Evolutionary conservation across 768 basidiomycete species (phyloP).

Genomic region (Cantharellus anzutake): DNA sequence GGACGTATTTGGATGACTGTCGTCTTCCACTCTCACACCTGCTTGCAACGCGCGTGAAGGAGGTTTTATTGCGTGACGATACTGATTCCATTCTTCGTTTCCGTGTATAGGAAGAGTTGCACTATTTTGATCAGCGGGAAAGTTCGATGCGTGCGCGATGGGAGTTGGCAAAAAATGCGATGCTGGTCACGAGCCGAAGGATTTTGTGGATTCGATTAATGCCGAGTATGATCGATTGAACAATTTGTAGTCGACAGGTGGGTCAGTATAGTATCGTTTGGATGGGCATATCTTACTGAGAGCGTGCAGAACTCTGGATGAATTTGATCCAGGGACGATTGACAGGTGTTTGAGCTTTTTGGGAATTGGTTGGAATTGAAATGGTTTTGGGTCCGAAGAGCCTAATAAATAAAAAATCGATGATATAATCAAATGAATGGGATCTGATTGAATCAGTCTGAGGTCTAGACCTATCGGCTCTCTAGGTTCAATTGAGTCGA

Average conservation of each 20-base stretch:
- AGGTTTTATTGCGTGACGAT: neutral
- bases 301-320: no score
- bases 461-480: no score
- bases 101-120: constrained; percentile 50
- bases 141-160: constrained; percentile 49
- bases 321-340: no score
- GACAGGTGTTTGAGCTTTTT: no score
- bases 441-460: no score
- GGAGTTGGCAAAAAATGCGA: constrained; percentile 63
- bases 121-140: constrained; percentile 58
- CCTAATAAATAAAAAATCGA: no score
- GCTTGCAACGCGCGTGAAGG: neutral
- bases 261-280: no score
- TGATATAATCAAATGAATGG: no score
- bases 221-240: constrained; percentile 54
- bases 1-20: neutral
- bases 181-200: constrained; percentile 54
- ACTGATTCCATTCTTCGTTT: neutral
- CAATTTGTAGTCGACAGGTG: neutral
- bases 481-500: no score
- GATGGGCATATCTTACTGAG: no score
- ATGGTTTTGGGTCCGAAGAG: no score
- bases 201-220: constrained; percentile 65
- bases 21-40: neutral
- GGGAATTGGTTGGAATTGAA: no score